Evolutionary conservation across 2,329 filamentous ascomycete species (phyloP), one percentile per base, ranked within the genome.

Genomic region (Samsoniella hepiali): DNA sequence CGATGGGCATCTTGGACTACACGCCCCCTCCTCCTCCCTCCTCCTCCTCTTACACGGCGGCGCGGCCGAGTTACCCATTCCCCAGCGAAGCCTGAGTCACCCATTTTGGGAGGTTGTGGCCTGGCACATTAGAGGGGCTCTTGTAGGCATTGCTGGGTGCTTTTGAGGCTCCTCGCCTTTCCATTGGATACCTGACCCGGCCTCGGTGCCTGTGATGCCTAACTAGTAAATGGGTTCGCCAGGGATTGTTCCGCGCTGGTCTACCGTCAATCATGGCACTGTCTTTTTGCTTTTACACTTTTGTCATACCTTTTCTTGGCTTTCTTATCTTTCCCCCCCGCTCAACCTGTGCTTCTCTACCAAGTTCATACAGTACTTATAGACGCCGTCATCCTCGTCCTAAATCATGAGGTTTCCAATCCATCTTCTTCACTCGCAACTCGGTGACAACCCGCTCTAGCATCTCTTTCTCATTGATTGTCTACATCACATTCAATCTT

Each of bases 121-220:
- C 60, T n/a, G 50, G 10, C 40, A 31, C 31, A 42, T 8, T 38
- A 50, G 49, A 53, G 58, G 49, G 49, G 36, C 38, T 45, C 13
- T 17, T 42, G 22, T 51, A 62, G 58, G 58, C 58, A 54, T 47
- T 62, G 32, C 51, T 42, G 11, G 8, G 11, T 38, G 27, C 13
- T 45, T 54, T 34, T 10, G 58, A 38, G 17, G n/a, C 38, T 36
- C 27, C 38, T 9, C 7, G 7, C 38, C 29, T 22, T 53, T 36
- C 32, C 15, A 61, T 61, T 61, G 58, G 58, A 11, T 11, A 22
- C n/a, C 31, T 44, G 22, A 22, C 27, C n/a, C 31, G 27, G 11
- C n/a, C 42, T 62, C 22, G 34, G 36, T 50, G 32, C 34, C 32
- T 31, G 40, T 56, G 60, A 40, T 57, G 60, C 60, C 60, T 62